phyloP scores from a whole-genome alignment of 805 yeast genomes.

The Monosporozyma unispora region DNA sequence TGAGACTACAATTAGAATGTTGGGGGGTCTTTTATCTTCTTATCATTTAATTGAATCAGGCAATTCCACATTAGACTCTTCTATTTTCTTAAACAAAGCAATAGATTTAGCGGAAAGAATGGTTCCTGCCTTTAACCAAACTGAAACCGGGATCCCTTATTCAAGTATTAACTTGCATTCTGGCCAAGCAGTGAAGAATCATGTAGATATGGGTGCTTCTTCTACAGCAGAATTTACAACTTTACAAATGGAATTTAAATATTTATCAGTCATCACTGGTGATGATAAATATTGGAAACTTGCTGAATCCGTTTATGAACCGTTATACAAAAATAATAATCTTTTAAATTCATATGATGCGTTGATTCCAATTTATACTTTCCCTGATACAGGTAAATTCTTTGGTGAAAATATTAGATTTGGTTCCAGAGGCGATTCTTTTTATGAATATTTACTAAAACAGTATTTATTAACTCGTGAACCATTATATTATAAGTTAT shows the following conservation, averaged over 20 bases:
- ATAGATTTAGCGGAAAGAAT: constrained; percentile 67
- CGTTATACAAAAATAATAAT: constrained; percentile 52
- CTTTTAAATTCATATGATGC: constrained; percentile 41
- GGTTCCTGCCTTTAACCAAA: constrained; percentile 52
- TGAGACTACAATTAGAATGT: constrained; percentile 91
- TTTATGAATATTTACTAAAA: constrained; percentile 80
- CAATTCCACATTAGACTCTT: constrained; percentile 33
- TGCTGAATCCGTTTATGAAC: constrained; percentile 64
- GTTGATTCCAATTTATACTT: constrained; percentile 70
- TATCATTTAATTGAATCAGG: constrained; percentile 33
- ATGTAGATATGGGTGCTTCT: constrained; percentile 66
- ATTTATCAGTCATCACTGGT: constrained; percentile 71
- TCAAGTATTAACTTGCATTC: constrained; percentile 66
- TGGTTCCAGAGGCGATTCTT: constrained; percentile 90
- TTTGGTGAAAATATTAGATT: constrained; percentile 59
- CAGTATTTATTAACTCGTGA: constrained; percentile 73
- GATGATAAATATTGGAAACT: constrained; percentile 69
- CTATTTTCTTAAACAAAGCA: constrained; percentile 66
- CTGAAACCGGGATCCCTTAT: constrained; percentile 63
- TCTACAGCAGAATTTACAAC: constrained; percentile 89
- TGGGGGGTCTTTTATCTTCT: constrained; percentile 87
- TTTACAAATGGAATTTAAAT: constrained; percentile 78
- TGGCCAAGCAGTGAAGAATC: constrained; percentile 51
- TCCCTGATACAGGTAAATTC: constrained; percentile 66
- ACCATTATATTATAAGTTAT: constrained; percentile 59